Base-by-base conservation (phyloP, 1,139 yeast species). In the Hemisphaericaspora subhashii region DNA sequence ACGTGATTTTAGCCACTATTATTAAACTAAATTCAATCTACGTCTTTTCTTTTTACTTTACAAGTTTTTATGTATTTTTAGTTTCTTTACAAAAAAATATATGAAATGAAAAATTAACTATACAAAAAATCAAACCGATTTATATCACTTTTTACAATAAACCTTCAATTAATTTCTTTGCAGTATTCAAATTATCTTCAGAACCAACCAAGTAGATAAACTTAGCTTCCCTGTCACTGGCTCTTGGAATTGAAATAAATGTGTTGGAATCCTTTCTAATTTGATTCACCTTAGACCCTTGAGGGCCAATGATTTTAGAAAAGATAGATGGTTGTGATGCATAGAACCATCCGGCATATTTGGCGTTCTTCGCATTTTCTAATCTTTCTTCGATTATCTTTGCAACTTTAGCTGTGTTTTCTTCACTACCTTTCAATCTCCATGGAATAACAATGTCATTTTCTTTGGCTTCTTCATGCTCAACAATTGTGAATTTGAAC, bases 301-400 rank as follows among this genome's bases (percentile, higher is more conserved):
- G 83, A 16, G 88, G 81, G 5, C 96, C 96, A 51, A 88, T 76
- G 36, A 87, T 71, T 59, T 74, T 76, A 42, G 85, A 75, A 49
- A 71, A 69, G n/a, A 45, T 45, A 1, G 65, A 50, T 16, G 74
- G 64, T 43, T 64, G 57, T 30, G 53, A 50, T 20, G 65, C 50
- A 51, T 65, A 68, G 40, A 63, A 60, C 76, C 77, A 72, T 14
- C 66, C 77, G 25, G 54, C 52, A 26, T 50, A 46, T 22, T 53
- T 54, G 28, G 74, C 66, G n/a, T 48, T 45, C 43, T 62, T 49
- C 27, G 75, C 74, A 28, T 48, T 52, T 21, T 52, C 60, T 49
- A 71, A 62, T 40, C 70, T 60, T 23, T 58, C 55, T 37, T 58
- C 48, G 30, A 71, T 56, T 31, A 64, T 58, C 60, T 49, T 61